These are phyloP conservation scores for Penicillium canescens DNA, from an alignment of 495 filamentous ascomycete species.

Conservation along the genomic window DNA sequence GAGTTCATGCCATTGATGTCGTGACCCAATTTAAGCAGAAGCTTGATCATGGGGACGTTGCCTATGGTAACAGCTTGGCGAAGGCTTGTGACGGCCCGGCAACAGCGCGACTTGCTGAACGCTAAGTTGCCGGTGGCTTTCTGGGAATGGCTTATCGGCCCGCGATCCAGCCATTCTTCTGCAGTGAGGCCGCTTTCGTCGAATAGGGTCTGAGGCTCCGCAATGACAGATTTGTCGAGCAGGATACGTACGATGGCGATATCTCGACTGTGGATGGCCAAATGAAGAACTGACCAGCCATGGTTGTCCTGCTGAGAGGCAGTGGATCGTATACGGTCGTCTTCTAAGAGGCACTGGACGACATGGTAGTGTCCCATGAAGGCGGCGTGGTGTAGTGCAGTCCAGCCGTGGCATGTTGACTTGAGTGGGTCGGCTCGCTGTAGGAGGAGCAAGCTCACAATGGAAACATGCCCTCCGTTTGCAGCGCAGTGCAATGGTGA, in stretches of 20 bases:
- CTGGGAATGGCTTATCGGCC: constrained; percentile 25
- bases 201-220: constrained; percentile 19
- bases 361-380: constrained; percentile 22
- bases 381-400: constrained; percentile 23
- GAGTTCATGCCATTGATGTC: constrained; percentile 26
- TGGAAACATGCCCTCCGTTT: constrained; percentile 28
- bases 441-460: constrained; percentile 32
- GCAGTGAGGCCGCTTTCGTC: constrained; percentile 33
- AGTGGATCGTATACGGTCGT: constrained; percentile 23
- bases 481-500: constrained; percentile 33
- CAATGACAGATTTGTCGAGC: constrained; percentile 23
- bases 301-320: constrained; percentile 31
- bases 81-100: constrained; percentile 26
- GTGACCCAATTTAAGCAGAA: constrained; percentile 23
- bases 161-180: constrained; percentile 33
- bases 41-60: constrained; percentile 21
- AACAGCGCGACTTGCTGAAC: constrained; percentile 32
- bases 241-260: constrained; percentile 23
- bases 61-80: constrained; percentile 27
- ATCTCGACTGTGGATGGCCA: constrained; percentile 30
- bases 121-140: constrained; percentile 32
- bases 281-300: constrained; percentile 36
- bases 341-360: constrained; percentile 19
- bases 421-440: constrained; percentile 25
- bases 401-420: constrained; percentile 29